phyloP scores from a whole-genome alignment of 108 stramenopile species.

The Halocafeteria seosinensis region DNA sequence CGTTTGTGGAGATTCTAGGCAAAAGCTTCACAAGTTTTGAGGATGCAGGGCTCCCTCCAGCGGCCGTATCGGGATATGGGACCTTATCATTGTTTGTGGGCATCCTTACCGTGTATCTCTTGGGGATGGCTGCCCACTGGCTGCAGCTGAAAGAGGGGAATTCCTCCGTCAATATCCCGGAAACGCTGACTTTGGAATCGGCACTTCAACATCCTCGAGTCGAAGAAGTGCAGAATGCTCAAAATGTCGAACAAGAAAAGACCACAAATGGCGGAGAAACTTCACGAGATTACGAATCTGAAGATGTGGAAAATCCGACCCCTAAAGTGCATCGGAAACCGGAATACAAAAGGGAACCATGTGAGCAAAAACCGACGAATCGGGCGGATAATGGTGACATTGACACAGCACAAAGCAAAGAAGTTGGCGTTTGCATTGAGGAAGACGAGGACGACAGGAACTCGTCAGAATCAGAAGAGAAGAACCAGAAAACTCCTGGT shows the following conservation, averaged over 20 bases:
- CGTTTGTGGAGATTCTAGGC: conserved; percentile 58
- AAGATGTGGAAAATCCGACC: too few species aligned
- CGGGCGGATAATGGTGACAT: too few species aligned
- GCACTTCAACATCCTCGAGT: background rate
- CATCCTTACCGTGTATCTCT: conserved; percentile 6
- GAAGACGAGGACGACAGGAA: too few species aligned
- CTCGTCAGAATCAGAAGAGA: too few species aligned
- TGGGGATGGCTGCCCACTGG: conserved; percentile 19
- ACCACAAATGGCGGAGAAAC: too few species aligned
- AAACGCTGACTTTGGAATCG: background rate
- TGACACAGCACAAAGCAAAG: too few species aligned
- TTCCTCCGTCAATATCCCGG: background rate
- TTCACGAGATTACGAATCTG: too few species aligned
- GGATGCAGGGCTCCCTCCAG: conserved; percentile 10
- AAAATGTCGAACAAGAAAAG: background rate
- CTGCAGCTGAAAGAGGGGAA: background rate
- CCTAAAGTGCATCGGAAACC: too few species aligned
- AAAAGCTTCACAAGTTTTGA: conserved; percentile 36
- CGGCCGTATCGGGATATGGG: conserved; percentile 30
- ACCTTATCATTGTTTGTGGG: conserved; percentile 52
- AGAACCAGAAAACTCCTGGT: too few species aligned
- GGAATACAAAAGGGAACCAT: too few species aligned
- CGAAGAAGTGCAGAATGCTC: background rate
- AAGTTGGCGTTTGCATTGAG: too few species aligned
- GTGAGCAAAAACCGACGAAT: too few species aligned